Base-by-base conservation (phyloP, 2,329 filamentous ascomycete species). In the Chrysoporthe cubensis region DNA sequence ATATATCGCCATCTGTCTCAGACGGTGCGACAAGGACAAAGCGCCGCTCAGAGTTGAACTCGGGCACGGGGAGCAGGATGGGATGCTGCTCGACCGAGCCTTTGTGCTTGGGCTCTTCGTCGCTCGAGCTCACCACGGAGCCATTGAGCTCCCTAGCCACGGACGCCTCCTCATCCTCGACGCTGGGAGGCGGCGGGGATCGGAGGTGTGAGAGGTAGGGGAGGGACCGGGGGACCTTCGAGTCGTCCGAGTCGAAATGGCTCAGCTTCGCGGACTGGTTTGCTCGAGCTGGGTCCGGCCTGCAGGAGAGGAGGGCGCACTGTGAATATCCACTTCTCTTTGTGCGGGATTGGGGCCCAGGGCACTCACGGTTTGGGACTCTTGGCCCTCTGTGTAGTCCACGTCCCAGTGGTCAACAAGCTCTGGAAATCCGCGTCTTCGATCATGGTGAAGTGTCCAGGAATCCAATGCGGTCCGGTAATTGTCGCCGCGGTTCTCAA, bases 51-150 rank as follows among this genome's bases (percentile, higher is more conserved):
- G 84, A 83, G 71, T 88, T 88, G 73, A 83, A 76, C 62, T 87
- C 84, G 72, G 82, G 80, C 64, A 91, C 85, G 66, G 90, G 88
- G 66, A 90, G 79, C 34, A 94, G 81, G 61, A 94, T 81, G 14
- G 88, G 88, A 37, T 88, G 80, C 74, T 94, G 91, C 64, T 94
- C 90, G 67, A 90, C 78, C 6, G 86, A 85, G 50, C 91, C 91
- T 66, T 86, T 86, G 67, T 85, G 84, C 62, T 83, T 82, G 40
- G 86, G 83, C 67, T 90, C 87, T 71, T 90, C 89, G 66, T 80
- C 82, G 65, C 71, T 73, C 56, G 72, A 76, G 62, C 72, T 72
- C 48, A 77, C 71, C 44, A 74, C 72, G 40, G 78, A 78, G 56
- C 76, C 73, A 37, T 82, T 81, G 72, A 86, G 78, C 75, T 94